Base-by-base conservation (phyloP, 1,284 basidiomycete genomes). In the Rhizoctonia solani region DNA sequence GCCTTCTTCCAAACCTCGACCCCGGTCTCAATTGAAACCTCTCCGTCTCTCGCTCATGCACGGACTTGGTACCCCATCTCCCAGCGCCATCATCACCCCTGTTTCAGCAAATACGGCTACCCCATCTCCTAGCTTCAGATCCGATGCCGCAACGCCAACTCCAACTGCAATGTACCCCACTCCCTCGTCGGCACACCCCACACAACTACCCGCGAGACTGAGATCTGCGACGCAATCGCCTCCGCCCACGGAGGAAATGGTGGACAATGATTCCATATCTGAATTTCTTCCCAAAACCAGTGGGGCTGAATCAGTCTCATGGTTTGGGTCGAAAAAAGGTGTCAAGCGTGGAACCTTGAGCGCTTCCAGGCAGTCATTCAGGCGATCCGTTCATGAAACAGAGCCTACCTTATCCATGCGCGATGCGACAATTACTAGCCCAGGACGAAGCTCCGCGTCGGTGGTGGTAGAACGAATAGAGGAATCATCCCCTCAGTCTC, bases 1-100 rank as follows among this genome's bases (percentile, higher is more conserved):
- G 16, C 59, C 47, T 37, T 23, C 23, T 8, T 16, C 56, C 41
- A 49, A 63, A 19, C 9, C 47, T 13, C 21, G 47, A 13, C 59
- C 59, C 16, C 59, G 59, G 14, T 63, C 59, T 14, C 59, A 63
- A 23, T 37, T 63, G 19, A 63, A 63, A 41, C 59, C 59, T 21
- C 59, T 63, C 3, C 47, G 59, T 23, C 59, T 63, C 13, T 63
- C 59, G 11, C 16, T 63, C 2, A 30, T 52, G 59, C 42, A 63
- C 25, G 59, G 59, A 9, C 59, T 52, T 21, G 37, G 37, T 13
- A 50, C 59, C 6, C 59, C 59, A 9, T 25, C 59, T 23, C 27
- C 47, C 6, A 32, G 23, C 14, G 32, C n/a, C 32, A 11, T 21
- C 11, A 11, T 63, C 19, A 53, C 59, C n/a, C 59, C 59, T 1